Conservation (phyloP, 148 eudicot species). For the Camellia japonica region DNA sequence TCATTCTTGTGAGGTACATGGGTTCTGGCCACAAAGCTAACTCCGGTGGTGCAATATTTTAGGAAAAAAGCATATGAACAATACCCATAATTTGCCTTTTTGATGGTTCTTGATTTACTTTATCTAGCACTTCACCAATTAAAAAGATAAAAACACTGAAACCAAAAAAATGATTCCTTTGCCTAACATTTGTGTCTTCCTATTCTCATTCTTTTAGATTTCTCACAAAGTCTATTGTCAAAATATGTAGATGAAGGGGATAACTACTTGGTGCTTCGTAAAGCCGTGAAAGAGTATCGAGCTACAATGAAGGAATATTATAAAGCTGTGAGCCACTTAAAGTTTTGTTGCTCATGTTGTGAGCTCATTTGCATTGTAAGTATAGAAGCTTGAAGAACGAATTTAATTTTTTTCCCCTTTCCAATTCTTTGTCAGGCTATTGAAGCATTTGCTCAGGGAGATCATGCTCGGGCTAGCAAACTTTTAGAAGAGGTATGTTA, state of each 20-base stretch:
- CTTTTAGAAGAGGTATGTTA: slow-evolving; percentile 39
- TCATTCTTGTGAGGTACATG: too few species aligned
- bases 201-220: not conserved
- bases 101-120: not conserved
- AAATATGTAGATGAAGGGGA: too few species aligned
- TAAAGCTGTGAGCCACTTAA: too few species aligned
- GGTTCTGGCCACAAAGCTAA: too few species aligned
- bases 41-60: too few species aligned
- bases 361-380: too few species aligned
- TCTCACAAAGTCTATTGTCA: not conserved
- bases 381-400: not conserved
- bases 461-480: slow-evolving; percentile 23
- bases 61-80: not conserved
- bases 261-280: too few species aligned
- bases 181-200: not conserved
- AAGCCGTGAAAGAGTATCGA: too few species aligned
- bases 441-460: slow-evolving; percentile 39
- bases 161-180: not conserved
- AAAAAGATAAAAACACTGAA: not conserved
- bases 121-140: not conserved
- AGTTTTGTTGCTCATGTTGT: too few species aligned
- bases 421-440: slow-evolving; percentile 25
- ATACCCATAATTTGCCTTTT: not conserved
- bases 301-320: too few species aligned
- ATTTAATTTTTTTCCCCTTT: too few species aligned